Evolutionary conservation across 768 basidiomycete species (phyloP), one percentile per base, ranked within the genome.

Genomic region (Tylopilus plumbeoviolaceoides): DNA sequence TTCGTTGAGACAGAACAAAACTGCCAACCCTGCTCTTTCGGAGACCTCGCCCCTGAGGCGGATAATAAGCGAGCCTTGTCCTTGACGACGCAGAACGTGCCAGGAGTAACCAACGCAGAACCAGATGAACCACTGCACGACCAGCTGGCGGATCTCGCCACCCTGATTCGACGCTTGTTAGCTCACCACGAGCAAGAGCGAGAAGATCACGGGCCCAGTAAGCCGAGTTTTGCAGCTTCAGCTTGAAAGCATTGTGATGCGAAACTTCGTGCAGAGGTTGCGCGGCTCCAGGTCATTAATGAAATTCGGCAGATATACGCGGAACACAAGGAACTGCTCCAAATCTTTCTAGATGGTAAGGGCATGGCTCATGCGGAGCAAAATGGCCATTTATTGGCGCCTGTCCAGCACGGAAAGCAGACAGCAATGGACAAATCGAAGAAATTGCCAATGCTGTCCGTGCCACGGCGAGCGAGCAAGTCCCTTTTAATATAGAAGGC

Each of bases 401-500:
- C 15, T 8, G 4, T 36, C 4, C 36, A 36, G 36, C 15, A 17
- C 84, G 81, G 83, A 78, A 82, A 38, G 77, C 76, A 3, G 88
- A 89, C 44, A 80, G 75, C 57, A 69, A 70, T 21, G 75, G 72
- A 55, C 82, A 82, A 53, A 80, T 86, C 53, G 70, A 77, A 47
- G 84, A 86, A 48, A 82, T 81, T 4, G 68, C 90, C 21, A 73
- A 74, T 0, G 80, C 79, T 35, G 80, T 92, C 38, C 75, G 77
- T 56, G 74, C 79, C n/a, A 88, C 84, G n/a, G 87, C 88, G 0
- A 72, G 77, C 48, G 81, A 85, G 63, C 86, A 84, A 69, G 81
- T 89, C 9, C 82, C 83, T 7, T 91, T 80, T 74, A 90, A 91
- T 59, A 79, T 91, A 9, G 81, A 88, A 73, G 79, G 79, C 20